Conservation (phyloP, 1,139 yeast species). For the Sugiyamaella paludigena region DNA sequence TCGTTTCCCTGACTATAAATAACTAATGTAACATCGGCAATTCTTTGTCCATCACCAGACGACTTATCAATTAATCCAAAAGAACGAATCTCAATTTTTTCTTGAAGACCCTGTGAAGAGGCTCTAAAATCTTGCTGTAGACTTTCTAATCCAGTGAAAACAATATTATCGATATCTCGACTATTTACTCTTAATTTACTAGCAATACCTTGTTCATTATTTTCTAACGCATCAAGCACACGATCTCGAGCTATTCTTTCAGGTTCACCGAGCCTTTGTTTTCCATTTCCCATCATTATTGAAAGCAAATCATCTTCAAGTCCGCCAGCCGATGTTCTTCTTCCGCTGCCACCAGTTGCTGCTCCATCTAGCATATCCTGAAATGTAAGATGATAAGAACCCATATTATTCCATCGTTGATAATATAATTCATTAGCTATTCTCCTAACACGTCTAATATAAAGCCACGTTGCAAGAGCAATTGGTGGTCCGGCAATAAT, state of each 20-base stretch:
- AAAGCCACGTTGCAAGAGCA: slow-evolving; percentile 25
- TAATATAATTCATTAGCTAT: slow-evolving; percentile 24
- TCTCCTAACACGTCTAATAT: slow-evolving; percentile 22
- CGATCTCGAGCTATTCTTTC: slow-evolving; percentile 25
- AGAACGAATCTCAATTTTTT: slow-evolving; percentile 25
- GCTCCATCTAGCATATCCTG: background rate
- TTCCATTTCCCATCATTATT: slow-evolving; percentile 1
- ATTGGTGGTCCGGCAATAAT: slow-evolving; percentile 28
- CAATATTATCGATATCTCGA: slow-evolving; percentile 9
- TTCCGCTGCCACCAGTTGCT: background rate
- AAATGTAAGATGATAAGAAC: slow-evolving; percentile 26
- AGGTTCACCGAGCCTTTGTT: slow-evolving; percentile 5
- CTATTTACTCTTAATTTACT: slow-evolving; percentile 18
- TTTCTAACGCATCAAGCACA: slow-evolving; percentile 26
- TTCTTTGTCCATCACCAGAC: slow-evolving; percentile 6
- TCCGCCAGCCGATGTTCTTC: background rate
- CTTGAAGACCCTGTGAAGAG: slow-evolving; percentile 27
- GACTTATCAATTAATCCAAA: slow-evolving; percentile 17
- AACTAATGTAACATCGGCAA: slow-evolving; percentile 24
- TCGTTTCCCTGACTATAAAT: slow-evolving; percentile 15
- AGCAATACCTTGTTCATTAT: slow-evolving; percentile 29
- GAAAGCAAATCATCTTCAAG: slow-evolving; percentile 3
- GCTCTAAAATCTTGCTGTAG: slow-evolving; percentile 29
- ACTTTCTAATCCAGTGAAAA: slow-evolving; percentile 24
- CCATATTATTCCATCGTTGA: slow-evolving; percentile 32